phyloP scores from a whole-genome alignment of 2,329 filamentous ascomycete species.

The Polychaeton citri region DNA sequence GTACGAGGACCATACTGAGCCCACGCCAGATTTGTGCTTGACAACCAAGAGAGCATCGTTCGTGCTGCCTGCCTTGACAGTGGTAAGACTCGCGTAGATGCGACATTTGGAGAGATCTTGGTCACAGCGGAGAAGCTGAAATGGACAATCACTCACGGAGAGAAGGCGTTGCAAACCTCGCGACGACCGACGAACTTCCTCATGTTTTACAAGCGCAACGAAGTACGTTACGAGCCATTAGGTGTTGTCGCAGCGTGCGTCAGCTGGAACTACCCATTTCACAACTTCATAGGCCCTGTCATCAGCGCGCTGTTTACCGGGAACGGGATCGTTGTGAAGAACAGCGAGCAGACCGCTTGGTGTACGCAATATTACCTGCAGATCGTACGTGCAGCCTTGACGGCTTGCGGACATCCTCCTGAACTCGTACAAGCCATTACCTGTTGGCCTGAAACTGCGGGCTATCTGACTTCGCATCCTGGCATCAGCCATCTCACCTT shows the following conservation, averaged over 20 bases:
- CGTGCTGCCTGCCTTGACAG: slow-evolving; percentile 78
- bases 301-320: slow-evolving; percentile 85
- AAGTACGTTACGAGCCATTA: slow-evolving; percentile 78
- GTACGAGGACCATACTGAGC: not conserved
- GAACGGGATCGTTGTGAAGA: slow-evolving; percentile 86
- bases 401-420: slow-evolving; percentile 69
- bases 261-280: slow-evolving; percentile 77
- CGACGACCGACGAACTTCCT: slow-evolving; percentile 74
- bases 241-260: slow-evolving; percentile 88
- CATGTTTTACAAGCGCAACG: slow-evolving; percentile 91
- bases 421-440: slow-evolving; percentile 71
- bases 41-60: slow-evolving; percentile 80
- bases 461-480: slow-evolving; percentile 71
- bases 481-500: slow-evolving; percentile 84
- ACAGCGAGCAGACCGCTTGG: slow-evolving; percentile 93
- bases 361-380: slow-evolving; percentile 68
- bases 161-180: slow-evolving; percentile 60
- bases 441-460: slow-evolving; percentile 77
- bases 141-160: slow-evolving; percentile 87
- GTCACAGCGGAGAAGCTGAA: slow-evolving; percentile 87
- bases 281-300: slow-evolving; percentile 84
- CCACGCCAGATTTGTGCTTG: slow-evolving; percentile 55
- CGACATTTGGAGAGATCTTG: slow-evolving; percentile 83
- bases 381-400: slow-evolving; percentile 66
- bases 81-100: slow-evolving; percentile 93